phyloP scores from a whole-genome alignment of 2,329 filamentous ascomycete genomes.

The Pyrenochaeta sp. region DNA sequence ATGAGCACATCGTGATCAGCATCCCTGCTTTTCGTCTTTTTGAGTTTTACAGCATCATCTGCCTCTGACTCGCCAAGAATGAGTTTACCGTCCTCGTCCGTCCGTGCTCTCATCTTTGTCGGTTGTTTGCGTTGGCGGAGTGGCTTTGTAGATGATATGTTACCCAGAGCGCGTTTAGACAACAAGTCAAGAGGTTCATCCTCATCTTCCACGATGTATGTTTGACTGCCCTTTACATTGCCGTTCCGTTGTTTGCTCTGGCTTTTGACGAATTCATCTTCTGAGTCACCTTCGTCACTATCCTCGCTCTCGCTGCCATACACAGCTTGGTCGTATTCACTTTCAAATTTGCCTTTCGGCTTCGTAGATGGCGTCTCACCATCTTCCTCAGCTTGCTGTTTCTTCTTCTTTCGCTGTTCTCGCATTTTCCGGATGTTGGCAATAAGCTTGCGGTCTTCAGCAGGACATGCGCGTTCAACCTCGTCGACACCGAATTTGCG shows the following conservation, averaged over 20 bases:
- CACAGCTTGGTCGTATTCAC: conserved; percentile 94
- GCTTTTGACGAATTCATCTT: conserved; percentile 47
- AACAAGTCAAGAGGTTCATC: conserved; percentile 95
- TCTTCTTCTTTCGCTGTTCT: conserved; percentile 89
- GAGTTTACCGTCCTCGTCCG: conserved; percentile 80
- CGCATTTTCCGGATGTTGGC: conserved; percentile 95
- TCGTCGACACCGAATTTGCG: conserved; percentile 85
- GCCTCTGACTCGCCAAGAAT: conserved; percentile 68
- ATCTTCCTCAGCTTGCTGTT: conserved; percentile 70
- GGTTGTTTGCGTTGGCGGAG: conserved; percentile 66
- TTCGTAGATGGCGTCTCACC: conserved; percentile 55
- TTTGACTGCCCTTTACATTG: conserved; percentile 62
- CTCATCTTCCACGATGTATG: conserved; percentile 93
- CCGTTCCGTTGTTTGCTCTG: conserved; percentile 37
- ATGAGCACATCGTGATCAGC: conserved; percentile 62
- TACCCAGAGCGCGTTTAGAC: conserved; percentile 86
- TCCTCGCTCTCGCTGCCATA: conserved; percentile 73
- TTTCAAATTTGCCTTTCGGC: conserved; percentile 76
- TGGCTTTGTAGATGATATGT: conserved; percentile 91
- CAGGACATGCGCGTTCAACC: conserved; percentile 82
- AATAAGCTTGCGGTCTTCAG: conserved; percentile 87
- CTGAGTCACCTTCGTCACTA: conserved; percentile 60
- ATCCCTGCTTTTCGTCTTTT: conserved; percentile 44
- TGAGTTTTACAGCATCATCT: conserved; percentile 45
- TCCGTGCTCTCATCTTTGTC: conserved; percentile 54